Percentiles rank a stretch among this genome's conserved stretches.
Conservation (phyloP, 2,329 filamentous ascomycete genomes). For the Penicillium aurantiogriseum region DNA sequence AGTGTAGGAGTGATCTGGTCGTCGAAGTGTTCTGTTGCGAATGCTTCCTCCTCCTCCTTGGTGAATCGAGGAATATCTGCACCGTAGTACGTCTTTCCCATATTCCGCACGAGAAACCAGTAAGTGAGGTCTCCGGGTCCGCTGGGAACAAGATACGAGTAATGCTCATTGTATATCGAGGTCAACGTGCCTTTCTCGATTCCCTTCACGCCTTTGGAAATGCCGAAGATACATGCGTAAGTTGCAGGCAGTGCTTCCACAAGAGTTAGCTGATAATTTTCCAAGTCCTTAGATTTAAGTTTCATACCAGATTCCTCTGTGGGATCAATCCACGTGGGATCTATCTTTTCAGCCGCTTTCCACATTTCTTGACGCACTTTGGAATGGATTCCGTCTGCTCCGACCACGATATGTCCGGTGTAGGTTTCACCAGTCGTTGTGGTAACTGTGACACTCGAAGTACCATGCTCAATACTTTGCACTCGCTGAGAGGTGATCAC, state of each 20-base stretch:
- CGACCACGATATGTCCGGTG: conserved; percentile 38
- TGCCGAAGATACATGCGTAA: conserved; percentile 31
- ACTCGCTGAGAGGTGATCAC: conserved; percentile 20
- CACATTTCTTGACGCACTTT: conserved; percentile 37
- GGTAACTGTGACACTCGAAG: conserved; percentile 6
- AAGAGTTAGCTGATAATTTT: neutral
- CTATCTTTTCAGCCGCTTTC: conserved; percentile 14
- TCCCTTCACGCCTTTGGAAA: conserved; percentile 15
- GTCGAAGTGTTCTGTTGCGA: conserved; percentile 15
- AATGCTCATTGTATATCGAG: conserved; percentile 18
- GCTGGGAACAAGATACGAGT: conserved; percentile 20
- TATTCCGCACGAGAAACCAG: conserved; percentile 25
- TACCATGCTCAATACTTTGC: conserved; percentile 1
- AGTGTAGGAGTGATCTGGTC: conserved; percentile 20
- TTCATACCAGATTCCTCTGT: conserved; percentile 13
- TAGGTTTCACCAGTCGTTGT: conserved; percentile 14
- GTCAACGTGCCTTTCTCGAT: conserved; percentile 15
- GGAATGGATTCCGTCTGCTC: conserved; percentile 46
- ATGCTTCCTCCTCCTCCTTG: conserved; percentile 19
- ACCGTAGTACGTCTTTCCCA: conserved; percentile 18
- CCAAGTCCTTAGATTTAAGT: neutral
- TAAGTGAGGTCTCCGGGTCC: conserved; percentile 22
- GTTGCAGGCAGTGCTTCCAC: conserved; percentile 19
- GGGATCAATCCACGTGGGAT: conserved; percentile 20
- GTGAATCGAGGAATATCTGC: conserved; percentile 24